phyloP scores from a whole-genome alignment of 352 stramenopile genomes.

The Pythium folliculosum region DNA sequence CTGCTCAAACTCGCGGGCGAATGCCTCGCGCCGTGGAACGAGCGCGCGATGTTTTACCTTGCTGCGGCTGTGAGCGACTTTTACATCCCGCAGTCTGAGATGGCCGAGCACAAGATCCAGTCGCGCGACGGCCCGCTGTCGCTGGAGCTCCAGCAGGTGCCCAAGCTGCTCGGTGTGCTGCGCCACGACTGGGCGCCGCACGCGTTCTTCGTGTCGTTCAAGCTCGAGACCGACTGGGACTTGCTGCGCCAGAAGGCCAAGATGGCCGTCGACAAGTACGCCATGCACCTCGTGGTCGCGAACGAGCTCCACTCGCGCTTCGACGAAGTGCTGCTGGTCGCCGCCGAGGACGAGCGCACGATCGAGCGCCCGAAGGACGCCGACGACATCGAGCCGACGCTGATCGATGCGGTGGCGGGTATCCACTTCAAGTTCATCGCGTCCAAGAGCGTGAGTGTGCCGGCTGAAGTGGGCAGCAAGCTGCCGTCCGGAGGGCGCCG shows the following conservation, averaged over 20 bases:
- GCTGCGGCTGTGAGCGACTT: constrained; percentile 99
- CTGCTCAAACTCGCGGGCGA: constrained; percentile 85
- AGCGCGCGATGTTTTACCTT: constrained; percentile 91
- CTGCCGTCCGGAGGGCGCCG: constrained; percentile 31
- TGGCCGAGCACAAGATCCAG: constrained; percentile 98
- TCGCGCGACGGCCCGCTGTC: constrained; percentile 69
- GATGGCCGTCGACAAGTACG: constrained; percentile 93
- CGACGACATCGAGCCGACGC: constrained; percentile 59
- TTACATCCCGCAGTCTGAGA: constrained; percentile 92
- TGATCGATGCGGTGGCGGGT: constrained; percentile 64
- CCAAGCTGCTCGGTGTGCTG: constrained; percentile 95
- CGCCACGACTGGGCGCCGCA: constrained; percentile 91
- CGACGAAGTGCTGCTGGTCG: constrained; percentile 86
- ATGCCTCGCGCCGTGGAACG: constrained; percentile 54
- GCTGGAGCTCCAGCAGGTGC: constrained; percentile 92
- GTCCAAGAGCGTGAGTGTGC: constrained; percentile 56
- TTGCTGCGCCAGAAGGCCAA: constrained; percentile 94
- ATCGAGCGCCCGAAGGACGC: constrained; percentile 59
- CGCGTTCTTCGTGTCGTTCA: constrained; percentile 97
- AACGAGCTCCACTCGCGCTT: constrained; percentile 97
- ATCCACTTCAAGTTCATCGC: constrained; percentile 80
- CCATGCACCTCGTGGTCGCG: constrained; percentile 96
- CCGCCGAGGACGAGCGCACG: constrained; percentile 48
- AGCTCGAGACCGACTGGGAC: constrained; percentile 97
- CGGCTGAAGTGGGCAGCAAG: constrained; percentile 47